A percentile compares a stretch with the other conserved stretches of the same genome.
Conservation (phyloP, 345 rosid species). For the Carallia brachiata region DNA sequence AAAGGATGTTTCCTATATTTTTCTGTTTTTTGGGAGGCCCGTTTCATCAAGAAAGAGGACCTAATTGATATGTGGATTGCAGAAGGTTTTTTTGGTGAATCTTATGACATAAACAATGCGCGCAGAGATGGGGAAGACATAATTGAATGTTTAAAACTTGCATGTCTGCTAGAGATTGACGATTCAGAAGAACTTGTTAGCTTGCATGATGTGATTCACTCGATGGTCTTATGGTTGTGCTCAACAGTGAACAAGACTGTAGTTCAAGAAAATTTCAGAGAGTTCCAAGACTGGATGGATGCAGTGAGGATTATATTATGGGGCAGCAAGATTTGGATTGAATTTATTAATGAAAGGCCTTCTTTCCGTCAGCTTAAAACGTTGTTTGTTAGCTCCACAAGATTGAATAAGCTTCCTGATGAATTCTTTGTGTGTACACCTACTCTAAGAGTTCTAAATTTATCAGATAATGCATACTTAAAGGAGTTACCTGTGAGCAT, state of each 20-base stretch:
- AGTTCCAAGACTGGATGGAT: not conserved
- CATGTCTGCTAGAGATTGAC: slow-evolving; percentile 21
- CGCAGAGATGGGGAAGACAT: not conserved
- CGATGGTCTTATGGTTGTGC: slow-evolving; percentile 24
- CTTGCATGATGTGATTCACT: slow-evolving; percentile 32
- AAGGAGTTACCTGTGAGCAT: not conserved
- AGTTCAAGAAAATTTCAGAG: not conserved
- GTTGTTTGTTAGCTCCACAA: not conserved
- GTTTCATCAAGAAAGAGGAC: not conserved
- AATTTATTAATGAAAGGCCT: not conserved
- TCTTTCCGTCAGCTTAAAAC: not conserved
- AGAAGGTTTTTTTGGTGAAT: slow-evolving; percentile 22
- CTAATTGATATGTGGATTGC: slow-evolving; percentile 26
- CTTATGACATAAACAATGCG: not conserved
- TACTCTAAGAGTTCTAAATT: not conserved
- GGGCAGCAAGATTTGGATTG: not conserved
- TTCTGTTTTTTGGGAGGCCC: slow-evolving; percentile 22
- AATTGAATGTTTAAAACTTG: slow-evolving; percentile 12
- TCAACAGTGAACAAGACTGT: not conserved
- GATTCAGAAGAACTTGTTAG: not conserved
- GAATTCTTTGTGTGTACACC: not conserved
- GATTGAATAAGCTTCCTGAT: not conserved
- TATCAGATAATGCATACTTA: not conserved
- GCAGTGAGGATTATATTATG: not conserved
- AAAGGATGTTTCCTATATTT: slow-evolving; percentile 21